Evolutionary conservation across 495 filamentous ascomycete species (phyloP), one percentile per base, ranked within the genome.

Genomic region (Hypoxylon lenormandii): DNA sequence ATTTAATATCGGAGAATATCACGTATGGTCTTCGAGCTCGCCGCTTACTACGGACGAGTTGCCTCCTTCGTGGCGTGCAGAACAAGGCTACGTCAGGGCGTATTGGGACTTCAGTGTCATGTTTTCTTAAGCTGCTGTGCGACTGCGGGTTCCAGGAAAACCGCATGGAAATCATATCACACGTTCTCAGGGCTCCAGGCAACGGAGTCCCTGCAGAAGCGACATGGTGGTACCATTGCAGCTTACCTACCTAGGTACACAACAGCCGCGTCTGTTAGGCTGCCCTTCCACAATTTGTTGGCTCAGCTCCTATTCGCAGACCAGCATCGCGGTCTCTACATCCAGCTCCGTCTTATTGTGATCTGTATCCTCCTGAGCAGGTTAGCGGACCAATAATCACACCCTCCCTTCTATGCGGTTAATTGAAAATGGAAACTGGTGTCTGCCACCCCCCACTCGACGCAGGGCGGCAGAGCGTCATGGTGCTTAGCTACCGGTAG

Each of bases 131-230:
- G 38, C 37, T 62, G 57, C 23, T 43, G 62, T 70, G 47, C 26
- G 56, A 70, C 67, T 18, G 30, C 56, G 18, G 50, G 55, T 55
- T 30, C 42, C 53, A 42, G 60, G 38, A 56, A 64, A 47, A 33
- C 61, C 67, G 56, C 51, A 61, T 61, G 48, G 22, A 38, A 52
- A 43, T 49, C 38, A 50, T 28, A 66, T 66, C 67, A 66, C 61
- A 58, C 19, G 57, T 53, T 47, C 47, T 53, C n/a, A 42, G 22
- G 45, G 48, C n/a, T 21, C 46, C 50, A 62, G 67, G 26, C 42
- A 36, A 28, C 7, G 60, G 43, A 50, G 60, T 45, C 60, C 67
- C 38, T 70, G 50, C 48, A 69, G 53, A 46, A 38, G 30, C 22
- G 19, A 13, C 21, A 57, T 52, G 30, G 45, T 55, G 43, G 49